Percentiles rank a stretch among this genome's conserved stretches.
phyloP scores from a whole-genome alignment of 345 rosid species.

The Heritiera fomes region DNA sequence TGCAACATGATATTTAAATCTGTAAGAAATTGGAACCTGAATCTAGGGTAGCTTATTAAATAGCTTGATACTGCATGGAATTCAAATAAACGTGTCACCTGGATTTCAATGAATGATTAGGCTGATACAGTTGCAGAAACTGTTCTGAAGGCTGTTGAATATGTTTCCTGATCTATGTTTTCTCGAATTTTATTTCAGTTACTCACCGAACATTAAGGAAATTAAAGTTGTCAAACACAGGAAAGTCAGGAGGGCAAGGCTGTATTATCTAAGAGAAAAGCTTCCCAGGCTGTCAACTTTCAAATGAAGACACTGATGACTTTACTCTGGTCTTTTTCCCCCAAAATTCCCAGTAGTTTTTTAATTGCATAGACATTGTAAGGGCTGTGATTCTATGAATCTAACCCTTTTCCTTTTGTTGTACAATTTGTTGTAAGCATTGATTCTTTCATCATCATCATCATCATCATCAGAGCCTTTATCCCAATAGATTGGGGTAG shows the following conservation, averaged over 20 bases:
- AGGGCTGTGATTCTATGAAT: not conserved
- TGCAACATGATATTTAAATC: not conserved
- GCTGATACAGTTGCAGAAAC: not conserved
- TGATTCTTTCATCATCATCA: too few relatives aligned
- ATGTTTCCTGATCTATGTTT: not conserved
- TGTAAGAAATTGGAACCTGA: not conserved
- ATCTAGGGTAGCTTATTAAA: not conserved
- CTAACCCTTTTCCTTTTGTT: not conserved
- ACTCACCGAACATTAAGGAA: conserved; percentile 80
- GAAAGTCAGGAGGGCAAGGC: conserved; percentile 85
- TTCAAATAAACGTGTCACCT: not conserved
- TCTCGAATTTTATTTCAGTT: conserved; percentile 40
- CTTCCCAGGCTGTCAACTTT: conserved; percentile 91
- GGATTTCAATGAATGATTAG: not conserved
- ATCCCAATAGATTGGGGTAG: too few relatives aligned
- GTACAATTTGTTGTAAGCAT: not conserved
- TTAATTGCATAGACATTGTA: not conserved
- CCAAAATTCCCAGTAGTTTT: not conserved
- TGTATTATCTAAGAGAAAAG: conserved; percentile 86
- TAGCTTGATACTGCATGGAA: not conserved
- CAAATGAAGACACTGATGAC: conserved; percentile 43
- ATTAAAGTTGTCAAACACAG: conserved; percentile 61
- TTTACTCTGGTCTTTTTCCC: conserved; percentile 3
- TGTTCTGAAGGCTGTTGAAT: not conserved
- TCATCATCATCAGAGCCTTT: too few relatives aligned